Evolutionary conservation across 2,329 filamentous ascomycete genomes (phyloP), one percentile per base, ranked within the genome.

Genomic region (Elsinoe arachidis): DNA sequence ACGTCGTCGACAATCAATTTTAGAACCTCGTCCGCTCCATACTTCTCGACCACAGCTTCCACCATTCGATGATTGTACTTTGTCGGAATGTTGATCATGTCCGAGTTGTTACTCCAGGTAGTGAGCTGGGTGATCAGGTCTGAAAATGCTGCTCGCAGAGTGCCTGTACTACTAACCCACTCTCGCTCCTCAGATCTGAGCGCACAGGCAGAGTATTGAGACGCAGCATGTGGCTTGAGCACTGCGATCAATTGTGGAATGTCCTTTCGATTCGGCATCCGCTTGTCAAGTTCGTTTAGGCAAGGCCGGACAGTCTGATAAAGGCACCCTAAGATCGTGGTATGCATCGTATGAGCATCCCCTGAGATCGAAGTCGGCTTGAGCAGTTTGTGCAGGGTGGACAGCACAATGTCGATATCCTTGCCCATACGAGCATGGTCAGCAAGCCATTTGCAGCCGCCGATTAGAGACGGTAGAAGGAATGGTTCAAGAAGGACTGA

Each of bases 401-500:
- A 83, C 59, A 92, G 78, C 15, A 88, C 76, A 2, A 86, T 80
- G 63, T 83, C 83, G 58, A 86, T 80, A 63, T 88, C 83, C 14
- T 79, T 77, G 56, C 75, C 70, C 12, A 84, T 78, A 77, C 85
- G 86, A 2, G 90, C 80, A 63, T 87, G 83, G 56, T 84, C 81
- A 1, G 83, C 79, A 59, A 93, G 78, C 75, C 87, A 92, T 2
- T 79, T 78, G 12, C 92, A 79, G 0, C 86, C 87, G 4, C 85
- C 83, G 1, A 92, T 82, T 0, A 93, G 76, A 0, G 87, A 87
- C 0, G 89, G 88, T n/a, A 92, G 73, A 1, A 93, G 73, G 61
- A 91, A 91, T 0, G 88, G 87, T 62, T 91, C 87, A 2, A 90
- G 83, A 10, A 93, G 76, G 65, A 90, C 83, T 86, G 59, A 2